Evolutionary conservation across 2,329 filamentous ascomycete genomes (phyloP).

Genomic region (Ophiostoma tasmaniense): DNA sequence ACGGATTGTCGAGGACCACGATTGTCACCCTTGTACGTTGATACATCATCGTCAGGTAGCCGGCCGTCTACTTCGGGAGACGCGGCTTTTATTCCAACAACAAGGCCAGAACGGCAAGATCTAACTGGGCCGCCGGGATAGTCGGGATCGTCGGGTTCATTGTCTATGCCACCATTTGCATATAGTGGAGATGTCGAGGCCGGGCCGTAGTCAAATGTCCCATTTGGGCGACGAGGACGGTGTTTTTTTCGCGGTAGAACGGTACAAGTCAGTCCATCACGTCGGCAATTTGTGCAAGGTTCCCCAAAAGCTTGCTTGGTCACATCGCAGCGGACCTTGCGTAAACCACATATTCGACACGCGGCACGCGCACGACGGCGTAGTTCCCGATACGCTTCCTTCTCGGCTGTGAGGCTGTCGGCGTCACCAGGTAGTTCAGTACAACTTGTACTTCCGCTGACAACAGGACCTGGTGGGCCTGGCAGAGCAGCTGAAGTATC

Average conservation of each 20-base stretch:
- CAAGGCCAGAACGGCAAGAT: background rate
- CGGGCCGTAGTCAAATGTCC: background rate
- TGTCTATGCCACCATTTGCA: background rate
- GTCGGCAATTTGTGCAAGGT: slow-evolving; percentile 11
- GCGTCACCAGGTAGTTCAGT: background rate
- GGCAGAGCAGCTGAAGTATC: background rate
- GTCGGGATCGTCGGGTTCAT: background rate
- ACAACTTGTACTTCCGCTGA: background rate
- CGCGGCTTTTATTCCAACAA: background rate
- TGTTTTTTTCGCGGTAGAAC: slow-evolving; percentile 11
- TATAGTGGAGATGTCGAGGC: background rate
- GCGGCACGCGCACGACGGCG: slow-evolving; percentile 7
- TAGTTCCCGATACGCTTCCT: background rate
- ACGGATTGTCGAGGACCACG: background rate
- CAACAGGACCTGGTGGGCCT: background rate
- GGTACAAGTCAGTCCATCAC: background rate
- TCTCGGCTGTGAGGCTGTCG: background rate
- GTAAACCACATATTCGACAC: slow-evolving; percentile 3
- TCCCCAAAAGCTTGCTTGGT: slow-evolving; percentile 7
- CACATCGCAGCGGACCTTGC: slow-evolving; percentile 12
- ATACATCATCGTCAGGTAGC: background rate
- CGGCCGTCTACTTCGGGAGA: background rate
- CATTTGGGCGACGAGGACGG: background rate
- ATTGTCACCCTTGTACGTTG: background rate
- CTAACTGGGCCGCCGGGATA: background rate